Base-by-base conservation (phyloP, 2,329 filamentous ascomycete genomes). In the Magnaporthiopsis rhizophila region DNA sequence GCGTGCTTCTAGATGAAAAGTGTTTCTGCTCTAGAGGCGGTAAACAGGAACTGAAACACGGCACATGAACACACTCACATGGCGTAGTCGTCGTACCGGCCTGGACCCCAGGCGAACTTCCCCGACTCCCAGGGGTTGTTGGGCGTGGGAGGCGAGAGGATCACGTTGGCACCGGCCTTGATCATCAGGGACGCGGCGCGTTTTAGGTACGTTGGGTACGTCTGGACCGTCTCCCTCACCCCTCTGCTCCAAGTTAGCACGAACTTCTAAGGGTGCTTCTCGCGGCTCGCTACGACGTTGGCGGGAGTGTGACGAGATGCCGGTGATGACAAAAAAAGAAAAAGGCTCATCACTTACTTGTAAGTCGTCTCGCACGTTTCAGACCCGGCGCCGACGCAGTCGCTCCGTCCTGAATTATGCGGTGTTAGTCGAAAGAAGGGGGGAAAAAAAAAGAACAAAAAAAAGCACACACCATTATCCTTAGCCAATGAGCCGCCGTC, bases 71-170 rank as follows among this genome's bases (percentile, higher is more conserved):
- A 34, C 7, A 56, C 50, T 58, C 26, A 58, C 58, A 11, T 34
- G 58, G 58, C 79, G 68, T 86, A 87, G 24, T 76, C 81, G 9
- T 84, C 83, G 67, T 89, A 89, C 12, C 85, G 77, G 32, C 77
- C 76, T 0, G 81, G 74, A 0, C 69, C 69, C 68, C 82, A 83
- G 8, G 69, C 66, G 67, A 80, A 89, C 0, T 68, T 74, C 0
- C 86, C 86, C 0, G 75, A 77, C 68, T 87, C 85, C 81, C 84
- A 88, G 3, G 82, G 79, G 70, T 89, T 88, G 74, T 79, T 68
- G 28, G 77, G 78, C 0, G 86, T 89, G 61, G 82, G 80, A 3
- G 80, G 79, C 61, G 80, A 81, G 59, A 89, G 77, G 65, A 89
- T 79, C 50, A 89, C 86, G 36, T 80, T 82, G 2, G 84, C 86